phyloP scores from a whole-genome alignment of 306 rosid species.

The Cucurbita pepo region DNA sequence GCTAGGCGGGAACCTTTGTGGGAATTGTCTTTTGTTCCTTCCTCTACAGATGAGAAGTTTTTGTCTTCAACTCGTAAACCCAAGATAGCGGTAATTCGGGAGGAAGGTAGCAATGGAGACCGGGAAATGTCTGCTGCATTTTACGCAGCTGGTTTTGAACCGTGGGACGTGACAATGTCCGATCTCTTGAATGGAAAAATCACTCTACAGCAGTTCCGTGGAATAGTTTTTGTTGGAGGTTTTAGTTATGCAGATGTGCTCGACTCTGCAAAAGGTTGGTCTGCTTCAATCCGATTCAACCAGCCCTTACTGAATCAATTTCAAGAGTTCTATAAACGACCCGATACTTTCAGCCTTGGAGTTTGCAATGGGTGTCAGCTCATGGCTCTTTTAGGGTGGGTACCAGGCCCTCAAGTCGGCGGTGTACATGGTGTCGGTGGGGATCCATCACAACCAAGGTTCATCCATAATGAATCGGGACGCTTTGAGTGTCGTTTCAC shows the following conservation, averaged over 20 bases:
- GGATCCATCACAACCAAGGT: constrained; percentile 77
- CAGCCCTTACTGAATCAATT: constrained; percentile 55
- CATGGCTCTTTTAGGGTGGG: constrained; percentile 89
- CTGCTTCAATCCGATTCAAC: constrained; percentile 66
- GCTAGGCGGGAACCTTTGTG: constrained; percentile 56
- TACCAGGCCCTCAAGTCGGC: constrained; percentile 81
- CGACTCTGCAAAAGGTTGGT: constrained; percentile 92
- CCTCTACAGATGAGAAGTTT: constrained; percentile 46
- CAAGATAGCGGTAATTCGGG: constrained; percentile 75
- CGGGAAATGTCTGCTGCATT: constrained; percentile 93
- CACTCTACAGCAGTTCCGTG: constrained; percentile 50
- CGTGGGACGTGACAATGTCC: constrained; percentile 84
- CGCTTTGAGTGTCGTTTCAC: constrained; percentile 88
- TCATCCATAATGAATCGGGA: constrained; percentile 79
- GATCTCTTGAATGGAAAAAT: constrained; percentile 57
- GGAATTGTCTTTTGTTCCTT: constrained; percentile 55
- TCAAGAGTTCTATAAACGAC: constrained; percentile 69
- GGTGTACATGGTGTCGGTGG: constrained; percentile 76
- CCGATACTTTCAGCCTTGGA: constrained; percentile 81
- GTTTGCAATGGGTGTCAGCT: constrained; percentile 95
- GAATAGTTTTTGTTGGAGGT: constrained; percentile 78
- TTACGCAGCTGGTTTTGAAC: constrained; percentile 64
- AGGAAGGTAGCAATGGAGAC: constrained; percentile 95
- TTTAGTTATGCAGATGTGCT: constrained; percentile 92
- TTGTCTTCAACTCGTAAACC: constrained; percentile 43